phyloP scores from a whole-genome alignment of 2,329 filamentous ascomycete species.

The Shiraia bambusicola region DNA sequence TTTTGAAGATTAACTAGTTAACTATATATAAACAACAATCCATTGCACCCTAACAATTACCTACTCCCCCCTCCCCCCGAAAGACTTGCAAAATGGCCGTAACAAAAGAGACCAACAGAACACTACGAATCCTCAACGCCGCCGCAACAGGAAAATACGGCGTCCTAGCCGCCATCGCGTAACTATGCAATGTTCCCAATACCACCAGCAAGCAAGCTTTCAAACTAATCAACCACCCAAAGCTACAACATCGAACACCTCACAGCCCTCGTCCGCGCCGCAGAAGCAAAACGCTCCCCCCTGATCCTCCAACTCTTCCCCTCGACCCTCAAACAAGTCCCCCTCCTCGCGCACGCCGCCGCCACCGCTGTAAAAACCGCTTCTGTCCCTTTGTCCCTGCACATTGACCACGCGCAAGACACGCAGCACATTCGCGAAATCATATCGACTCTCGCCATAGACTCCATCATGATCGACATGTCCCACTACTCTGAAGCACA shows the following conservation, averaged over 20 bases:
- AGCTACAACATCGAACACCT: slow-evolving; percentile 43
- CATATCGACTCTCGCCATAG: slow-evolving; percentile 58
- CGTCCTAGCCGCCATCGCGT: slow-evolving; percentile 53
- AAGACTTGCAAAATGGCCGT: slow-evolving; percentile 21
- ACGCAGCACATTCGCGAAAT: slow-evolving; percentile 47
- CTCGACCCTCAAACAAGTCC: slow-evolving; percentile 68
- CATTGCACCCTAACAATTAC: background rate
- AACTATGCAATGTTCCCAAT: slow-evolving; percentile 5
- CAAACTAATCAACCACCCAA: slow-evolving; percentile 1
- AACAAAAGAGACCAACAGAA: slow-evolving; percentile 33
- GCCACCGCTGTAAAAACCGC: slow-evolving; percentile 46
- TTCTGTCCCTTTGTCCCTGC: slow-evolving; percentile 48
- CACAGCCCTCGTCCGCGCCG: slow-evolving; percentile 37
- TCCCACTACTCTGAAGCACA: slow-evolving; percentile 71
- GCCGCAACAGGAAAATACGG: slow-evolving; percentile 59
- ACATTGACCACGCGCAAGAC: slow-evolving; percentile 52
- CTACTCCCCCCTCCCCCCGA: too few relatives aligned
- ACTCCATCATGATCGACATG: slow-evolving; percentile 78
- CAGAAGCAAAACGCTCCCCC: slow-evolving; percentile 37
- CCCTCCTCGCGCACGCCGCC: slow-evolving; percentile 48
- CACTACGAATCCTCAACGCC: slow-evolving; percentile 55
- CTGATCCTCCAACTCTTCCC: slow-evolving; percentile 47
- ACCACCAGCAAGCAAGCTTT: too few relatives aligned
- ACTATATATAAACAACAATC: background rate
- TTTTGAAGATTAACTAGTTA: too few relatives aligned